A percentile compares a stretch with the other conserved stretches of the same genome.
Conservation (phyloP, 148 eudicot species). For the Chenopodium album region DNA sequence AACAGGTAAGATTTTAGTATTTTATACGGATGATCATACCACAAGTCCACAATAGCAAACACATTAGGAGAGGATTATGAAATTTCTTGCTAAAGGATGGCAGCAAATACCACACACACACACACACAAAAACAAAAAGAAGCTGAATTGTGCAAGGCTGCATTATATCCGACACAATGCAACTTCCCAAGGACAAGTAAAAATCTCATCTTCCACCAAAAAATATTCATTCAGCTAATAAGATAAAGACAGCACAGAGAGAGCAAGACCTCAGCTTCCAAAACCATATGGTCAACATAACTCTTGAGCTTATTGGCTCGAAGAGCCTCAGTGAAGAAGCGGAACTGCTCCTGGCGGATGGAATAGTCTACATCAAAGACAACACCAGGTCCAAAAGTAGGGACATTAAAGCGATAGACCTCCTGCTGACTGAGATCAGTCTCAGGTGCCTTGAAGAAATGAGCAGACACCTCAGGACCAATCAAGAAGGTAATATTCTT, state of each 20-base stretch:
- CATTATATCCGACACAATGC: background rate
- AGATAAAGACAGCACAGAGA: too few relatives aligned
- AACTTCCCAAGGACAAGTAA: background rate
- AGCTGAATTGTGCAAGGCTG: background rate
- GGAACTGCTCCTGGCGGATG: constrained; percentile 86
- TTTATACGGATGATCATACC: too few relatives aligned
- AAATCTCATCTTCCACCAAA: too few relatives aligned
- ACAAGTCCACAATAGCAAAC: background rate
- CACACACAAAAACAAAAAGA: too few relatives aligned
- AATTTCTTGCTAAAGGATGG: too few relatives aligned
- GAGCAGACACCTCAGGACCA: constrained; percentile 93
- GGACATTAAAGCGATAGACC: constrained; percentile 90
- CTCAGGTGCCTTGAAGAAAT: constrained; percentile 93
- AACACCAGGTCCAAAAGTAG: constrained; percentile 96
- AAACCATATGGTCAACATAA: constrained; percentile 90
- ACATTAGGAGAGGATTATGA: background rate
- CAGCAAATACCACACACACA: too few relatives aligned
- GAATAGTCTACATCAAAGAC: constrained; percentile 93
- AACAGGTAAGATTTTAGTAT: background rate
- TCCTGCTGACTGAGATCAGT: constrained; percentile 97
- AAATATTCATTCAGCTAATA: too few relatives aligned
- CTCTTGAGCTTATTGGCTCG: constrained; percentile 72
- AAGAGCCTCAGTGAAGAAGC: constrained; percentile 93
- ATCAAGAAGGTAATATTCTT: constrained; percentile 87
- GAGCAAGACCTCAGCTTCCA: constrained; percentile 71